Conservation (phyloP, 495 filamentous ascomycete species). For the Aspergillus kassunensis region DNA sequence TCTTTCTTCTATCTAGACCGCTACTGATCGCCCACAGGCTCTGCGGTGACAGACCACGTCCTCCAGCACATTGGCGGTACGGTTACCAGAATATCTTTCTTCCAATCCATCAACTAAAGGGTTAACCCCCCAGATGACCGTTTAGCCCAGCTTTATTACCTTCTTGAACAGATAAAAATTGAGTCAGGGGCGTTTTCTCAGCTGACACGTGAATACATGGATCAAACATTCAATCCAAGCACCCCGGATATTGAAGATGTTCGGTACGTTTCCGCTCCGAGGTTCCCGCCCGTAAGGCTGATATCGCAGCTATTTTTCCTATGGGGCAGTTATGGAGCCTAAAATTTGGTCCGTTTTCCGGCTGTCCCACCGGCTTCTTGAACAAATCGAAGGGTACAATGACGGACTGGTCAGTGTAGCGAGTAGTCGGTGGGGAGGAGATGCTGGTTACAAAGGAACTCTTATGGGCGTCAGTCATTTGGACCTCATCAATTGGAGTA, state of each 20-base stretch:
- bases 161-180: conserved; percentile 61
- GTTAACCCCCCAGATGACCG: conserved; percentile 32
- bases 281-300: conserved; percentile 11
- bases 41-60: conserved; percentile 80
- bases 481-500: conserved; percentile 96
- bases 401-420: conserved; percentile 89
- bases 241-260: conserved; percentile 71
- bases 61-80: conserved; percentile 62
- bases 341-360: conserved; percentile 70
- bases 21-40: conserved; percentile 41
- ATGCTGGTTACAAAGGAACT: conserved; percentile 73
- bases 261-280: conserved; percentile 34
- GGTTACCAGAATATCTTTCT: not conserved
- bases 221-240: conserved; percentile 72
- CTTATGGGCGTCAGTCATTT: conserved; percentile 84
- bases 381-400: conserved; percentile 72
- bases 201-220: conserved; percentile 79
- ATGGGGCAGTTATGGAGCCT: conserved; percentile 72
- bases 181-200: conserved; percentile 83
- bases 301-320: conserved; percentile 72
- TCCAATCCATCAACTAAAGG: not conserved
- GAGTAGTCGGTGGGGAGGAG: conserved; percentile 79
- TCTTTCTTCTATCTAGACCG: not conserved
- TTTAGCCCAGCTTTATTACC: conserved; percentile 66
- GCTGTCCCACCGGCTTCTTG: conserved; percentile 65